Conservation (phyloP, 192 early-diverging fungal genomes). For the Backusella macrospora region DNA sequence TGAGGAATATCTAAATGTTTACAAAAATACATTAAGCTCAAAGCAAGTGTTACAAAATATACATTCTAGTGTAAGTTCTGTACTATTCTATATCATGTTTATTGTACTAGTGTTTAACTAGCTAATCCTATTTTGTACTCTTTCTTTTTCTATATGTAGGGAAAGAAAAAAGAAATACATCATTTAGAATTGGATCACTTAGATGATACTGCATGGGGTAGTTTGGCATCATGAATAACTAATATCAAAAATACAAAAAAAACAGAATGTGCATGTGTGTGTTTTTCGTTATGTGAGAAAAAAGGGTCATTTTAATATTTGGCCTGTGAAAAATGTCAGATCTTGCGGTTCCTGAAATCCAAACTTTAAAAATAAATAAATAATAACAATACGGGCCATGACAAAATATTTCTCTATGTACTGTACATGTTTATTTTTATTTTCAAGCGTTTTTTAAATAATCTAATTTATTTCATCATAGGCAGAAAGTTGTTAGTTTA, state of each 20-base stretch:
- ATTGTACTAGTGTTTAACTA: not conserved
- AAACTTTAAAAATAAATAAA: not conserved
- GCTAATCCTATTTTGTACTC: not conserved
- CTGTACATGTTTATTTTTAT: no score
- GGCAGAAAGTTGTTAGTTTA: no score
- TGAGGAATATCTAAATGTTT: constrained; percentile 24
- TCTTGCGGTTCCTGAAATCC: not conserved
- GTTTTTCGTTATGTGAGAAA: no score
- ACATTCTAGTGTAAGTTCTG: constrained; percentile 13
- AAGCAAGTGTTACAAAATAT: constrained; percentile 33
- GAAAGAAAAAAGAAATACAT: not conserved
- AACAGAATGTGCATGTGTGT: no score
- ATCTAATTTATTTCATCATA: no score
- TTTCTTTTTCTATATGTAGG: not conserved
- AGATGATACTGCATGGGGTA: constrained; percentile 35
- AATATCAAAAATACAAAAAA: not conserved
- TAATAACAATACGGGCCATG: not conserved
- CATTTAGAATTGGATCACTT: constrained; percentile 23
- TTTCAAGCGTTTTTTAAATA: no score
- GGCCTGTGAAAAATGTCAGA: not conserved
- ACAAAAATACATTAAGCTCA: constrained; percentile 25
- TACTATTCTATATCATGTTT: not conserved
- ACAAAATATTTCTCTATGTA: not conserved
- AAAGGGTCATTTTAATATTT: not conserved
- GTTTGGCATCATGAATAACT: constrained; percentile 19